Conservation (phyloP, 2,329 filamentous ascomycete genomes). For the Mollisia scopiformis region DNA sequence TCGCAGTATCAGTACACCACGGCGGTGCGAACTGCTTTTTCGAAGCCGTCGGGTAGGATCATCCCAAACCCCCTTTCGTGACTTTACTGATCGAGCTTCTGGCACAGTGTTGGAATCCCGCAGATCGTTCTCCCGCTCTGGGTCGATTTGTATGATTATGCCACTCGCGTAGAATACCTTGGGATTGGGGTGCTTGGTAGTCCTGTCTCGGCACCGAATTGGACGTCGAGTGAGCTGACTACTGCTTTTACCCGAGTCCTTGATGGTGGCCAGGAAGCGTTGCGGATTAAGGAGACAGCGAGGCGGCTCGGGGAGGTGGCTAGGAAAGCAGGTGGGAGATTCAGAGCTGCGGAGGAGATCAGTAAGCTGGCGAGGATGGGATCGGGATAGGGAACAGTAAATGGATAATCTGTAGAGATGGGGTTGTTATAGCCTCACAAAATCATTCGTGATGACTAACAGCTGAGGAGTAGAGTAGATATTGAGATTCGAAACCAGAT, state of each 20-base stretch:
- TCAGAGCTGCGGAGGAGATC: background rate
- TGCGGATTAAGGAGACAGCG: background rate
- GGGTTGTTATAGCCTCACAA: no score
- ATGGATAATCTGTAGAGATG: no score
- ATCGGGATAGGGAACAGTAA: background rate
- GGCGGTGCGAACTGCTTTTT: constrained; percentile 44
- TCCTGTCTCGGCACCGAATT: background rate
- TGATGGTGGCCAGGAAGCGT: background rate
- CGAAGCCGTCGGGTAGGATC: constrained; percentile 45
- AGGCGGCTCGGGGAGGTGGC: background rate
- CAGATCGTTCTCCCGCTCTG: constrained; percentile 49
- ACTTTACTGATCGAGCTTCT: background rate
- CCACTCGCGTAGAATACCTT: constrained; percentile 42
- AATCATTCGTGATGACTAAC: no score
- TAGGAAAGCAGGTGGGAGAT: background rate
- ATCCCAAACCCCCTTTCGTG: background rate
- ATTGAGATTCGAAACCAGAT: no score
- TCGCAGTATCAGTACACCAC: constrained; percentile 40
- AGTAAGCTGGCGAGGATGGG: background rate
- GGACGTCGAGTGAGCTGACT: background rate
- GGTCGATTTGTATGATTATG: constrained; percentile 49
- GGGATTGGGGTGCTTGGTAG: constrained; percentile 39
- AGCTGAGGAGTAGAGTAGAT: no score
- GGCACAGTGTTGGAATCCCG: constrained; percentile 43
- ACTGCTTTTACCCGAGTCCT: background rate